Evolutionary conservation across 2,329 filamentous ascomycete genomes (phyloP).

Genomic region (Phaeosphaeriaceae sp.): DNA sequence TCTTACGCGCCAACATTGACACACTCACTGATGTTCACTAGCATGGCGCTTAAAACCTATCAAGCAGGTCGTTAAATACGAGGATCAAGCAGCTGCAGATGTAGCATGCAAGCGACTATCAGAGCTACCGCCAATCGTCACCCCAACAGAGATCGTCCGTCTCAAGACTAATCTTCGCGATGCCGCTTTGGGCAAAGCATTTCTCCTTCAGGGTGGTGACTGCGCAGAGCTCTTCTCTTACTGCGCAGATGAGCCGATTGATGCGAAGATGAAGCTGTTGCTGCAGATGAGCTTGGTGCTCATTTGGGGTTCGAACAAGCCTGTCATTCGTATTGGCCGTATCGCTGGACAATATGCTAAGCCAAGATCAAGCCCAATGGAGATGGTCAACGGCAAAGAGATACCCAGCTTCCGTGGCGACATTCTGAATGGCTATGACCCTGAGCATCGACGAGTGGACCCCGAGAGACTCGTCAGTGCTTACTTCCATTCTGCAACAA

Average conservation of each 20-base stretch:
- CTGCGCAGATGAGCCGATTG: conserved; percentile 86
- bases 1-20: neutral
- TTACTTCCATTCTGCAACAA: conserved; percentile 95
- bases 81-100: conserved; percentile 66
- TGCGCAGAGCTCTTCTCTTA: conserved; percentile 98
- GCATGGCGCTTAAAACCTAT: conserved; percentile 83
- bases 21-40: conserved; percentile 5
- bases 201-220: conserved; percentile 94
- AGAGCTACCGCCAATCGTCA: conserved; percentile 78
- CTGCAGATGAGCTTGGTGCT: conserved; percentile 96
- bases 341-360: conserved; percentile 99
- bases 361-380: conserved; percentile 86
- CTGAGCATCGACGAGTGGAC: conserved; percentile 80
- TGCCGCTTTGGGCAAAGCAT: conserved; percentile 89
- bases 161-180: conserved; percentile 82
- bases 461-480: conserved; percentile 85
- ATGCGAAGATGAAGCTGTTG: conserved; percentile 95
- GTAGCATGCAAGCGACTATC: conserved; percentile 71
- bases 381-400: conserved; percentile 79
- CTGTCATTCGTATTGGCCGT: conserved; percentile 90
- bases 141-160: conserved; percentile 79
- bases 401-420: conserved; percentile 94
- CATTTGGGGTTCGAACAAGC: conserved; percentile 84
- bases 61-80: conserved; percentile 77
- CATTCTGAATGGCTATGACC: conserved; percentile 88